Conservation (phyloP, 2,329 filamentous ascomycete genomes). For the Teratosphaeria epicoccoides region DNA sequence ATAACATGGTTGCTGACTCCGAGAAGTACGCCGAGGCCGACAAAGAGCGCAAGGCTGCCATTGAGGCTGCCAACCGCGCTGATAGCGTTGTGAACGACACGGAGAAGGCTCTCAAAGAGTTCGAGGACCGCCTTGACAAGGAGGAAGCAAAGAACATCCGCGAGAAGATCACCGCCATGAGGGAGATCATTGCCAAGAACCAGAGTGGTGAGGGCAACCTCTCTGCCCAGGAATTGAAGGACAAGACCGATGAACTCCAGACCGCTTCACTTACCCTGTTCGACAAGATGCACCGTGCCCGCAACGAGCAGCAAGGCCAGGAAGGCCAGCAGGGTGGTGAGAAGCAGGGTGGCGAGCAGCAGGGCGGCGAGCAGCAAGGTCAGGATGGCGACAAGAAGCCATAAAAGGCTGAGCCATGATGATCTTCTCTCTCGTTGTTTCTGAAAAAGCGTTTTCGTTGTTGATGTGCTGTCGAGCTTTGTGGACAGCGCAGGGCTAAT, state of each 20-base stretch:
- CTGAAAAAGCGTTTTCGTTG: not conserved
- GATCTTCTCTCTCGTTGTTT: not conserved
- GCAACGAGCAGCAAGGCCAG: slow-evolving; percentile 39
- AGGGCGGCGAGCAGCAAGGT: slow-evolving; percentile 31
- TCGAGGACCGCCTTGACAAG: slow-evolving; percentile 94
- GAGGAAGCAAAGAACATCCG: slow-evolving; percentile 82
- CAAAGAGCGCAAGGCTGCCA: slow-evolving; percentile 92
- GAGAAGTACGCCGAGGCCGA: slow-evolving; percentile 92
- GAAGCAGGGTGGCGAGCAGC: slow-evolving; percentile 28
- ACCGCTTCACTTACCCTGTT: slow-evolving; percentile 91
- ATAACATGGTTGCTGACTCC: slow-evolving; percentile 95
- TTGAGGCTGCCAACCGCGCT: slow-evolving; percentile 93
- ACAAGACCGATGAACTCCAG: slow-evolving; percentile 97
- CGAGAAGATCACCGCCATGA: slow-evolving; percentile 89
- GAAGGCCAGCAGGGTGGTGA: slow-evolving; percentile 42
- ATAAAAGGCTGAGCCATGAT: slow-evolving; percentile 24
- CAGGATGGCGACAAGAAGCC: slow-evolving; percentile 65
- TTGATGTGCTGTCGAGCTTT: not conserved
- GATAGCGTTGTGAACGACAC: slow-evolving; percentile 96
- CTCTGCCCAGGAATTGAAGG: slow-evolving; percentile 89
- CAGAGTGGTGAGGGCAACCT: slow-evolving; percentile 81
- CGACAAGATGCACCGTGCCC: slow-evolving; percentile 99
- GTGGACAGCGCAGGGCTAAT: not conserved
- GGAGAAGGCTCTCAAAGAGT: slow-evolving; percentile 96
- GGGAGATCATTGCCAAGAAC: slow-evolving; percentile 76